A percentile compares a stretch with the other conserved stretches of the same genome.
Evolutionary conservation across 352 stramenopile genomes (phyloP).

Genomic region (Globisporangium okanoganense): DNA sequence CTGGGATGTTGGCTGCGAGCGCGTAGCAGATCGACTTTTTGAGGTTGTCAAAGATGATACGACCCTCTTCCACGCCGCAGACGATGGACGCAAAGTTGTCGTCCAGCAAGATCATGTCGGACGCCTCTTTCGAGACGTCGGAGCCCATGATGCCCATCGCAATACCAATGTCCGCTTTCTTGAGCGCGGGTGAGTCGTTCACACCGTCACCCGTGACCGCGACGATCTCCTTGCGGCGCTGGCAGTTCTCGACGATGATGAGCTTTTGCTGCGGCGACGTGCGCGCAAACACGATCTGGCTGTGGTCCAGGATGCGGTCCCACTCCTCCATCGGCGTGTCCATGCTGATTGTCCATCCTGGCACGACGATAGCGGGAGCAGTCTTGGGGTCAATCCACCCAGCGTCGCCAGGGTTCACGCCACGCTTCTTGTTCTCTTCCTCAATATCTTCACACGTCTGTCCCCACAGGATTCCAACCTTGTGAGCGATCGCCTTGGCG

Average conservation of each 20-base stretch:
- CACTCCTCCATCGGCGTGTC: slow-evolving; percentile 79
- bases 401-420: slow-evolving; percentile 51
- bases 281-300: slow-evolving; percentile 95
- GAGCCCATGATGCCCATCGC: slow-evolving; percentile 98
- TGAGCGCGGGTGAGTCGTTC: slow-evolving; percentile 96
- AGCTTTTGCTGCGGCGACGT: slow-evolving; percentile 94
- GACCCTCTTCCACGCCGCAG: slow-evolving; percentile 93
- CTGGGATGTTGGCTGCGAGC: slow-evolving; percentile 90
- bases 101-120: slow-evolving; percentile 96
- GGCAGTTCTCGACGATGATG: slow-evolving; percentile 93
- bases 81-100: slow-evolving; percentile 98
- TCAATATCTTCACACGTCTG: slow-evolving; percentile 84
- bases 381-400: slow-evolving; percentile 74
- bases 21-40: slow-evolving; percentile 94
- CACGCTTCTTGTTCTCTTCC: slow-evolving; percentile 63
- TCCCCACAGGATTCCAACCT: slow-evolving; percentile 91
- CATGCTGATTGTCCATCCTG: slow-evolving; percentile 76
- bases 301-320: slow-evolving; percentile 80
- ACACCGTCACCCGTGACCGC: slow-evolving; percentile 97
- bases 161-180: slow-evolving; percentile 97
- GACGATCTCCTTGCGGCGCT: slow-evolving; percentile 84
- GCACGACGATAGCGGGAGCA: slow-evolving; percentile 78
- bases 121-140: slow-evolving; percentile 93
- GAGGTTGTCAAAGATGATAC: slow-evolving; percentile 95
- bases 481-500: slow-evolving; percentile 91